phyloP scores from a whole-genome alignment of 352 stramenopile species.

The Phytophthora litchii region DNA sequence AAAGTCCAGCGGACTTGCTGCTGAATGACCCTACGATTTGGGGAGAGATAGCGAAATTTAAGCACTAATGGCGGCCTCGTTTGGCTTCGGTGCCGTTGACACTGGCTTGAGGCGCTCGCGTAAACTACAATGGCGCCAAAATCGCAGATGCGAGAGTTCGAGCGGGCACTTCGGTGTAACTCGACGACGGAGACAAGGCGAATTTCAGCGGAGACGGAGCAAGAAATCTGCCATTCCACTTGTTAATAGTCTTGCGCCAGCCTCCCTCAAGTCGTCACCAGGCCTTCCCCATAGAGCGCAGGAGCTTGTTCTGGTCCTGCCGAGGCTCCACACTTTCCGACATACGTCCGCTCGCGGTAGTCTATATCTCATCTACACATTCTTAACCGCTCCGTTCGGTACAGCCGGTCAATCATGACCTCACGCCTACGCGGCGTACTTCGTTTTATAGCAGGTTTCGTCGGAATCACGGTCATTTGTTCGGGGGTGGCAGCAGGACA shows the following conservation, averaged over 20 bases:
- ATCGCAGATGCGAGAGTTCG: conserved; percentile 7
- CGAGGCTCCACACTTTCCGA: conserved; percentile 17
- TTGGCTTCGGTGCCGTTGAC: conserved; percentile 13
- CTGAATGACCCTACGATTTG: conserved; percentile 15
- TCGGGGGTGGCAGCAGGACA: conserved; percentile 8
- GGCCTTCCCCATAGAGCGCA: conserved; percentile 24
- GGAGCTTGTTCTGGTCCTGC: conserved; percentile 1
- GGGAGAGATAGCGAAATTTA: conserved; percentile 19
- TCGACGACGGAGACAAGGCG: conserved; percentile 6
- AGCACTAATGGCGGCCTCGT: conserved; percentile 32
- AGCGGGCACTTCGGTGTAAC: conserved; percentile 2
- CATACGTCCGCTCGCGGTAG: conserved; percentile 8
- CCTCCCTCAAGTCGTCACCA: conserved; percentile 15
- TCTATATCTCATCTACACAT: conserved; percentile 12
- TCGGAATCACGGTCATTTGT: conserved; percentile 14
- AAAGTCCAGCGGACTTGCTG: conserved; percentile 38
- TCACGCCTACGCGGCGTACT: conserved; percentile 34
- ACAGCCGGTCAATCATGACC: conserved; percentile 35
- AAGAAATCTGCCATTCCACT: conserved; percentile 31
- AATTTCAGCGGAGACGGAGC: conserved; percentile 32
- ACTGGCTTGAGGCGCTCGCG: conserved; percentile 22
- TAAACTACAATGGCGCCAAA: conserved; percentile 13
- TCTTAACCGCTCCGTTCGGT: conserved; percentile 42
- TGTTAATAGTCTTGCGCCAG: neutral
- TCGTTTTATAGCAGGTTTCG: conserved; percentile 14